Percentiles rank a stretch among this genome's conserved stretches.
These are phyloP conservation scores for Globisporangium radiosum DNA, from an alignment of 352 stramenopile species.

Conservation along the genomic window DNA sequence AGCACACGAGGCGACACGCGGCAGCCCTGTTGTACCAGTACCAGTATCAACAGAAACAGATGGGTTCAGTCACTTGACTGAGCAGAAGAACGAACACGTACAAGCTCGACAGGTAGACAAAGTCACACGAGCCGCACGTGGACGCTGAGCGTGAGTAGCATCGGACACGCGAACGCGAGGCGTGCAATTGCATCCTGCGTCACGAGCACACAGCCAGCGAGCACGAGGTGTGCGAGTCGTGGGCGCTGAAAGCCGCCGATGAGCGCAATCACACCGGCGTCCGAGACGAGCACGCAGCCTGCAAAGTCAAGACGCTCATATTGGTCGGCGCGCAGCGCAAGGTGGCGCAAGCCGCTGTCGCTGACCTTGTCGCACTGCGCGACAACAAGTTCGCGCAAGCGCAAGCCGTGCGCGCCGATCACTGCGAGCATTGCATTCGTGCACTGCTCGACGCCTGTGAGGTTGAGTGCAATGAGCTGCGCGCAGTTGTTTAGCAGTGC, in stretches of 20 bases:
- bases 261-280: slow-evolving; percentile 42
- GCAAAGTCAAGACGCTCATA: slow-evolving; percentile 61
- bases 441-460: slow-evolving; percentile 45
- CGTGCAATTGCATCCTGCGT: slow-evolving; percentile 59
- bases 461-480: slow-evolving; percentile 35
- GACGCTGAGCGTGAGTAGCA: slow-evolving; percentile 64
- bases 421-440: slow-evolving; percentile 58
- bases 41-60: background rate
- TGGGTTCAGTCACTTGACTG: background rate
- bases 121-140: slow-evolving; percentile 13
- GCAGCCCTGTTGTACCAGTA: slow-evolving; percentile 27
- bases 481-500: slow-evolving; percentile 55
- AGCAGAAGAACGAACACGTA: background rate
- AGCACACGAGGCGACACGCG: slow-evolving; percentile 51
- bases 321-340: slow-evolving; percentile 46
- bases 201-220: slow-evolving; percentile 48
- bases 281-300: slow-evolving; percentile 41
- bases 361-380: slow-evolving; percentile 58
- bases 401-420: slow-evolving; percentile 24
- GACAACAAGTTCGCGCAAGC: slow-evolving; percentile 43
- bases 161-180: slow-evolving; percentile 52
- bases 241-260: slow-evolving; percentile 51
- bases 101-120: too few species aligned
- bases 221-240: slow-evolving; percentile 43
- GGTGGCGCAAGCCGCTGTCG: slow-evolving; percentile 43